A percentile compares a stretch with the other conserved stretches of the same genome.
phyloP scores from a whole-genome alignment of 2,329 filamentous ascomycete species.

The Paradendryphiella salina region DNA sequence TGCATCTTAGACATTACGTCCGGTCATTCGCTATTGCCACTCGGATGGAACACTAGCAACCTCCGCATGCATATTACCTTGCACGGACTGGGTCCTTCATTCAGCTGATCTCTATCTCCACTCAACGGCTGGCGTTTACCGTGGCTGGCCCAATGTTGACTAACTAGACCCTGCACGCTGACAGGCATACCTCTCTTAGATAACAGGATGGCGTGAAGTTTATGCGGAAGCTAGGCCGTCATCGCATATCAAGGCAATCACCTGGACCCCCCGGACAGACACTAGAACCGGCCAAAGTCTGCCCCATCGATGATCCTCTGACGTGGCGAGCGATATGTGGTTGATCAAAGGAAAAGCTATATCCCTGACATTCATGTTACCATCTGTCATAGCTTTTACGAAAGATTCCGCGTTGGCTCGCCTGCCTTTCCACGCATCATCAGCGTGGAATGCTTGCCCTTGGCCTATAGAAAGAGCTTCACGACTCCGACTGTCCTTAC shows the following conservation, averaged over 20 bases:
- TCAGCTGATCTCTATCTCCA: conserved; percentile 48
- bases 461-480: conserved; percentile 36
- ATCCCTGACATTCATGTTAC: conserved; percentile 46
- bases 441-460: conserved; percentile 38
- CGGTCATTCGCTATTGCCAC: conserved; percentile 44
- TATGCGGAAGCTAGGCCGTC: conserved; percentile 50
- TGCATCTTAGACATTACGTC: conserved; percentile 40
- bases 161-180: conserved; percentile 48
- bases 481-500: conserved; percentile 41
- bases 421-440: conserved; percentile 31
- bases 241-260: conserved; percentile 52
- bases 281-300: conserved; percentile 54
- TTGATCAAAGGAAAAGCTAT: conserved; percentile 46
- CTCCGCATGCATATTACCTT: conserved; percentile 47
- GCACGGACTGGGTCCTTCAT: conserved; percentile 37
- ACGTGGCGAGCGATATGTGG: conserved; percentile 55
- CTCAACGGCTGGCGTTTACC: conserved; percentile 46
- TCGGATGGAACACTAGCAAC: conserved; percentile 41
- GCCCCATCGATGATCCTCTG: conserved; percentile 57
- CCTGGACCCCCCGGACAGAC: conserved; percentile 46
- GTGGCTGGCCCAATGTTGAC: conserved; percentile 48
- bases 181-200: conserved; percentile 49
- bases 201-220: conserved; percentile 50
- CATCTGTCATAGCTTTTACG: conserved; percentile 46
- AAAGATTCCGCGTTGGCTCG: conserved; percentile 36